Evolutionary conservation across 176 grass and related monocot species (phyloP).

Genomic region (Elaeis guineensis): DNA sequence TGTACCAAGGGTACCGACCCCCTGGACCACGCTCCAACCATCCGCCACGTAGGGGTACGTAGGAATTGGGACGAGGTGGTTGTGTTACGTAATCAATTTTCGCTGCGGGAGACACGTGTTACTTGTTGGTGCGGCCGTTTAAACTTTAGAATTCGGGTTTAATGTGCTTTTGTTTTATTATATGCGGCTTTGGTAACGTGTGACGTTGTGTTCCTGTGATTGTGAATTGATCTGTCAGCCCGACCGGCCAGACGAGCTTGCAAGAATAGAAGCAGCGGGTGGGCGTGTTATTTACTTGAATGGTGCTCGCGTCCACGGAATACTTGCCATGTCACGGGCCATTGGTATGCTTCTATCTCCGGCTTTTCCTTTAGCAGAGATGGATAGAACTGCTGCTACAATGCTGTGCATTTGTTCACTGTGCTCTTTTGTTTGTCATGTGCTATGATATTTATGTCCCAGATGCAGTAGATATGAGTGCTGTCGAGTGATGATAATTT

Average conservation of each 20-base stretch:
- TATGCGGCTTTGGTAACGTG: too few relatives aligned
- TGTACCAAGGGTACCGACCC: too few relatives aligned
- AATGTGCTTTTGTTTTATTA: too few relatives aligned
- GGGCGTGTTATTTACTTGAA: conserved; percentile 57
- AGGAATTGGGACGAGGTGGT: background rate
- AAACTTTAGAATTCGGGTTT: too few relatives aligned
- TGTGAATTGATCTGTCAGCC: conserved; percentile 35
- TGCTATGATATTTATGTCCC: too few relatives aligned
- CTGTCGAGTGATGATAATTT: too few relatives aligned
- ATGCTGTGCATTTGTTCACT: too few relatives aligned
- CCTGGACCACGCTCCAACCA: background rate
- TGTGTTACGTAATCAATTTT: background rate
- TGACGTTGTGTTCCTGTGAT: background rate
- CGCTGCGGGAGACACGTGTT: background rate
- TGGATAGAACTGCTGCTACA: too few relatives aligned
- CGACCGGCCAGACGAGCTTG: conserved; percentile 56
- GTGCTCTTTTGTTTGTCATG: too few relatives aligned
- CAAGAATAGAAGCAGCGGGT: conserved; percentile 55
- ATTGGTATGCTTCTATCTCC: conserved; percentile 35
- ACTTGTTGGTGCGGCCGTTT: too few relatives aligned
- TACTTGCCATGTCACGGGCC: conserved; percentile 90
- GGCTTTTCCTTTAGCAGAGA: too few relatives aligned
- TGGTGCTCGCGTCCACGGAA: conserved; percentile 62
- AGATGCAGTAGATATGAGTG: too few relatives aligned
- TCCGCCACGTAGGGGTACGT: background rate